A percentile compares a stretch with the other conserved stretches of the same genome.
phyloP scores from a whole-genome alignment of 176 grass and related monocot species.

The Avena sativa region DNA sequence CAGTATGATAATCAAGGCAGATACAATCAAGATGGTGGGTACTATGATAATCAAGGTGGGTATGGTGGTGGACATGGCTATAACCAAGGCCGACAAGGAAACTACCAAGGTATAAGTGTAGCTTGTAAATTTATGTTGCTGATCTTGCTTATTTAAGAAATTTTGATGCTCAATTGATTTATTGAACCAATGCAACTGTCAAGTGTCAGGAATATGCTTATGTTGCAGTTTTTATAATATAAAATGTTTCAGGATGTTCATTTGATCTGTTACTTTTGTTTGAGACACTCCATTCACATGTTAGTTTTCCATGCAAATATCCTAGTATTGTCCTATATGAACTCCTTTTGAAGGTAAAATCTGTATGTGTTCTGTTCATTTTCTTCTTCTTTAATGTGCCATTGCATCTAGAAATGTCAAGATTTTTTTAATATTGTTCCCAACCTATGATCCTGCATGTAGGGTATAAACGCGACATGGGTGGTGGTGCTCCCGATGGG shows the following conservation, averaged over 20 bases:
- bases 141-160: not conserved
- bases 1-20: slow-evolving; percentile 62
- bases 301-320: not conserved
- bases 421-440: not conserved
- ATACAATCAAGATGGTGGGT: slow-evolving; percentile 49
- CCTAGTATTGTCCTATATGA: not conserved
- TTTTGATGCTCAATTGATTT: not conserved
- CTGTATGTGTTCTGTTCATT: not conserved
- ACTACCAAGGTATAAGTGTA: slow-evolving; percentile 58
- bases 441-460: not conserved
- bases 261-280: not conserved
- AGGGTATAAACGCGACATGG: slow-evolving; percentile 52
- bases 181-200: not conserved
- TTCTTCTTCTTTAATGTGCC: not conserved
- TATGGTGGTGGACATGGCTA: slow-evolving; percentile 65
- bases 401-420: not conserved
- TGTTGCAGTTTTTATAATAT: not conserved
- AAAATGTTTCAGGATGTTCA: not conserved
- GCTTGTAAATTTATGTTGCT: not conserved
- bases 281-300: not conserved
- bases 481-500: slow-evolving; percentile 45
- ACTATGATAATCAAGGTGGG: slow-evolving; percentile 69
- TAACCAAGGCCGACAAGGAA: slow-evolving; percentile 64
- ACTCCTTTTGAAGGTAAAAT: not conserved
- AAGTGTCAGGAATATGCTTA: not conserved